Evolutionary conservation across 2,329 filamentous ascomycete species (phyloP).

Genomic region (Beauveria varroae): DNA sequence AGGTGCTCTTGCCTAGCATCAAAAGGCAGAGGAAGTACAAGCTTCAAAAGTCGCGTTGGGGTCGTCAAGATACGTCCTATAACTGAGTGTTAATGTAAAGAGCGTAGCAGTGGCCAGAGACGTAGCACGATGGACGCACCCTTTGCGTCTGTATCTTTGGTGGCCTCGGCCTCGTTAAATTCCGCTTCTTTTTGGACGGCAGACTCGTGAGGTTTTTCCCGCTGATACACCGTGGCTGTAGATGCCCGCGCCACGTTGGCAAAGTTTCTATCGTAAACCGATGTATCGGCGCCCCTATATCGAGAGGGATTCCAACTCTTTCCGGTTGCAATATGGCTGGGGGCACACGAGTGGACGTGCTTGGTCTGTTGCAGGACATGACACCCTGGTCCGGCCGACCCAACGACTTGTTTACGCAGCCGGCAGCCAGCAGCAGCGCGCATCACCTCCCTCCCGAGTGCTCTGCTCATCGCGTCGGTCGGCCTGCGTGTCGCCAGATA

Average conservation of each 20-base stretch:
- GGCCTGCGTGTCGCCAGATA: not conserved
- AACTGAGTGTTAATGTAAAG: not conserved
- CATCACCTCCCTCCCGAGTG: slow-evolving; percentile 2
- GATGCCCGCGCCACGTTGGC: slow-evolving; percentile 4
- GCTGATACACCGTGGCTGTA: slow-evolving; percentile 4
- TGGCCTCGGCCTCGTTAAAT: slow-evolving; percentile 5
- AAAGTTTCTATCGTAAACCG: not conserved
- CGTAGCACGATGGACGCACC: slow-evolving; percentile 11
- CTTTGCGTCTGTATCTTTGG: slow-evolving; percentile 17
- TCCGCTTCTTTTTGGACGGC: not conserved
- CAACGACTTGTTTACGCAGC: not conserved
- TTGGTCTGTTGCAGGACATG: not conserved
- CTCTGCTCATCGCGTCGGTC: not conserved
- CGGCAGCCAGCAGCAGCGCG: not conserved
- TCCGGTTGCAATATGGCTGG: not conserved
- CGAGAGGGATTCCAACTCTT: not conserved
- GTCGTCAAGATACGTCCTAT: slow-evolving; percentile 73
- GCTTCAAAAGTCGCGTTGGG: slow-evolving; percentile 70
- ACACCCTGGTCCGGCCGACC: not conserved
- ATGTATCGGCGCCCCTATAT: not conserved
- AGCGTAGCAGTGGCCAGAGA: not conserved
- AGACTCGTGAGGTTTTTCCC: not conserved
- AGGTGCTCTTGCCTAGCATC: slow-evolving; percentile 31
- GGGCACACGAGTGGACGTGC: not conserved
- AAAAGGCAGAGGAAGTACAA: slow-evolving; percentile 64